A percentile compares a stretch with the other conserved stretches of the same genome.
phyloP scores from a whole-genome alignment of 768 basidiomycete genomes.

The Vishniacozyma victoriae region DNA sequence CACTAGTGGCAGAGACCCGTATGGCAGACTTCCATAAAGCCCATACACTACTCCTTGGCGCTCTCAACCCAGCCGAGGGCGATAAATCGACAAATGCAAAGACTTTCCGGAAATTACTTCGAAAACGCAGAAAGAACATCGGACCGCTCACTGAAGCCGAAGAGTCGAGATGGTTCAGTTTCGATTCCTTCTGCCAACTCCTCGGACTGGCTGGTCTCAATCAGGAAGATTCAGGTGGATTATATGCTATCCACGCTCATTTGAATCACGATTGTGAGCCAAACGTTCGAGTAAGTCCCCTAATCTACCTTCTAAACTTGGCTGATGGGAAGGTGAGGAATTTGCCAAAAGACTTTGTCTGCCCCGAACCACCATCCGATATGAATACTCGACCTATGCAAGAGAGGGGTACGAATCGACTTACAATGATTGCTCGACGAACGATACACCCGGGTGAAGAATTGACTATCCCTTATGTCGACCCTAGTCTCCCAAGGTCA shows the following conservation, averaged over 20 bases:
- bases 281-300: slow-evolving; percentile 58
- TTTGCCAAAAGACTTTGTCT: slow-evolving; percentile 23
- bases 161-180: slow-evolving; percentile 61
- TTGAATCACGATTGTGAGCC: slow-evolving; percentile 80
- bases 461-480: slow-evolving; percentile 67
- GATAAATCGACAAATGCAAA: slow-evolving; percentile 45
- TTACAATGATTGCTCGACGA: slow-evolving; percentile 64
- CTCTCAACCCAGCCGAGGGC: slow-evolving; percentile 67
- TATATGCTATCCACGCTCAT: slow-evolving; percentile 80
- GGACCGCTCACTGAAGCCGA: slow-evolving; percentile 51
- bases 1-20: slow-evolving; percentile 15
- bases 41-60: slow-evolving; percentile 55
- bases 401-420: slow-evolving; percentile 50
- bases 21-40: slow-evolving; percentile 59
- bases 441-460: slow-evolving; percentile 68
- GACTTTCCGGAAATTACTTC: slow-evolving; percentile 11
- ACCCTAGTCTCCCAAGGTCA: slow-evolving; percentile 51
- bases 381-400: slow-evolving; percentile 10
- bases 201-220: slow-evolving; percentile 77
- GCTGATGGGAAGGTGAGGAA: slow-evolving; percentile 25
- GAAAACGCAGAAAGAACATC: slow-evolving; percentile 43
- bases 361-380: slow-evolving; percentile 4
- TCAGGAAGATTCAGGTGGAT: slow-evolving; percentile 76
- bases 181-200: slow-evolving; percentile 66
- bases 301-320: neutral